Base-by-base conservation (phyloP, 495 filamentous ascomycete species). In the Filosporella fistucella region DNA sequence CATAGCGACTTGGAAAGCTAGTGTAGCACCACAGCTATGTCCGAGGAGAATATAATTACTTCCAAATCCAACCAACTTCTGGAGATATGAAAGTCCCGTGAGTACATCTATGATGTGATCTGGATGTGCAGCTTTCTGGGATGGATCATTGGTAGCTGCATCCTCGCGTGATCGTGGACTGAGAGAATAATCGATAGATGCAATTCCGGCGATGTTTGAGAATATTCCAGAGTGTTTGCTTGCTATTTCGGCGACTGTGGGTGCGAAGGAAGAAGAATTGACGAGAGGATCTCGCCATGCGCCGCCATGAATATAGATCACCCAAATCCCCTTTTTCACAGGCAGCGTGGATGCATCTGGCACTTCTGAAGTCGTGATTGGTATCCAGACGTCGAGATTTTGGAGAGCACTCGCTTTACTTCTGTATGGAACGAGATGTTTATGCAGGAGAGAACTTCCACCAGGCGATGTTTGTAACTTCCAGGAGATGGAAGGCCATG, bases 281-380 rank as follows among this genome's bases (percentile, higher is more conserved):
- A 81, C 61, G 43, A 59, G 61, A 32, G 88, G 88, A 57, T 94
- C 89, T 44, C 86, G 79, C 86, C 87, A 95, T 57, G 85, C 89
- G 58, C 89, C 90, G 59, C 90, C 88, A 67, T 95, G 90, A 63
- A 95, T 82, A 67, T 80, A 90, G 58, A 34, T 44, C 29, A 38
- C 29, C 35, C 35, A 38, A 21, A 38, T 4, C 3, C 35, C 35
- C 3, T 16, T 8, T 7, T 16, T 21, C 9, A 6, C n/a, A 5
- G 35, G 35, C 3, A 38, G 4, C 23, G 35, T 7, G 4, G 35
- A 20, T 38, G 35, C 9, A 4, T 38, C 35, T 38, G 35, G 35
- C 9, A 13, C 5, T 7, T n/a, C 23, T 4, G 35, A 21, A 8
- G 10, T 17, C 11, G 41, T 16, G 41, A 26, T n/a, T 29, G 41